phyloP scores from a whole-genome alignment of 371 early-diverging fungal species.

The Blakeslea trispora region DNA sequence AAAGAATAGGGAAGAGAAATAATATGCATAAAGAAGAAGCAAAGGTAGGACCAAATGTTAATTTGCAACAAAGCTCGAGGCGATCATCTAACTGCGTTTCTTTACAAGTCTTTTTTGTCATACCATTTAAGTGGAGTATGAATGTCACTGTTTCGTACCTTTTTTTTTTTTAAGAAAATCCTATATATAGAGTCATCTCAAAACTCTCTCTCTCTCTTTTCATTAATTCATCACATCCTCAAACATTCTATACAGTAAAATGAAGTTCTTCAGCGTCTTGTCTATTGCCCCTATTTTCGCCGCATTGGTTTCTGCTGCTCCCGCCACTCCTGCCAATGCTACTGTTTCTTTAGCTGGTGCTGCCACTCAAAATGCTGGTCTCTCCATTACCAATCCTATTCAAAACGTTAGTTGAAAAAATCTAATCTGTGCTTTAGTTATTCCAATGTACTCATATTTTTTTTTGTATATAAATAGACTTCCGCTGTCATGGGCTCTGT shows the following conservation, averaged over 20 bases:
- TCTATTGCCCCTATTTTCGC: slow-evolving; percentile 4
- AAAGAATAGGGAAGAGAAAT: too few relatives aligned
- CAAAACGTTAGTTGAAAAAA: neutral
- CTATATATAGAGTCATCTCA: neutral
- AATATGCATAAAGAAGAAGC: neutral
- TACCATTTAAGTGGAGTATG: neutral
- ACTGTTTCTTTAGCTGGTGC: slow-evolving; percentile 28
- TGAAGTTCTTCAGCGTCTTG: slow-evolving; percentile 19
- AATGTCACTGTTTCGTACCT: neutral
- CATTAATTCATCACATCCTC: too few relatives aligned
- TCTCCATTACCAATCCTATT: slow-evolving; percentile 20
- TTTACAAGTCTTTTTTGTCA: neutral
- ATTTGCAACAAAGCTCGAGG: neutral
- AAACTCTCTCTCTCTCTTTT: neutral
- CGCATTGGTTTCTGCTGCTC: slow-evolving; percentile 26
- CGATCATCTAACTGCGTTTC: neutral
- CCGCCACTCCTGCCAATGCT: slow-evolving; percentile 34
- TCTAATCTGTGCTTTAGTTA: too few relatives aligned
- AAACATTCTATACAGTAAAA: too few relatives aligned
- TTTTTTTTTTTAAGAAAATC: neutral
- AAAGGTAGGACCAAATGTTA: neutral
- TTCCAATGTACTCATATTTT: neutral
- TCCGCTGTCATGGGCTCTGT: slow-evolving; percentile 1
- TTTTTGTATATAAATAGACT: neutral
- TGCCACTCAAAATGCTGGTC: slow-evolving; percentile 34